A percentile compares a stretch with the other conserved stretches of the same genome.
phyloP scores from a whole-genome alignment of 352 stramenopile species.

The Plasmopara muralis region DNA sequence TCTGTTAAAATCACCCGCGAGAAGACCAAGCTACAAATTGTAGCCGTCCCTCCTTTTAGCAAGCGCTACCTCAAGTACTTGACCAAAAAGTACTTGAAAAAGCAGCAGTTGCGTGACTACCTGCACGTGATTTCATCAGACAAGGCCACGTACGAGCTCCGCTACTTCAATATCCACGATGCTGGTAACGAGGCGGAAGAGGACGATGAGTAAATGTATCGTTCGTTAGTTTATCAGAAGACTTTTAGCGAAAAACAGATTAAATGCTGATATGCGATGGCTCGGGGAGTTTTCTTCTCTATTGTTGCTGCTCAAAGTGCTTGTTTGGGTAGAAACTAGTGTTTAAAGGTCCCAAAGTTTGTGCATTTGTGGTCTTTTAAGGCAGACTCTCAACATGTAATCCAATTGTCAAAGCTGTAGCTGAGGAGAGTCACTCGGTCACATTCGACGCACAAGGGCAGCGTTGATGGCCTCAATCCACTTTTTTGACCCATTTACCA shows the following conservation, averaged over 20 bases:
- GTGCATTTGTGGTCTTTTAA: constrained; percentile 18
- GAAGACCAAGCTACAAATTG: constrained; percentile 96
- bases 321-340: neutral
- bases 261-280: constrained; percentile 32
- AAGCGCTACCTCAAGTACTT: constrained; percentile 99
- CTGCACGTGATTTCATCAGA: constrained; percentile 97
- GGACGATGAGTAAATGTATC: constrained; percentile 76
- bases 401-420: constrained; percentile 10
- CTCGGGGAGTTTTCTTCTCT: constrained; percentile 9
- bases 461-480: constrained; percentile 87
- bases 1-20: constrained; percentile 94
- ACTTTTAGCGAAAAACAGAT: too few relatives aligned
- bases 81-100: constrained; percentile 99
- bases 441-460: constrained; percentile 61
- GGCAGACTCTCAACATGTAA: constrained; percentile 23
- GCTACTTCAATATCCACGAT: constrained; percentile 98
- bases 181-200: constrained; percentile 87
- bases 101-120: constrained; percentile 99
- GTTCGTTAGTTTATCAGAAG: constrained; percentile 12
- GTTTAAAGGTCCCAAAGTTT: constrained; percentile 3
- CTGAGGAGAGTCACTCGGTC: constrained; percentile 16
- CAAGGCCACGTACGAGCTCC: constrained; percentile 98
- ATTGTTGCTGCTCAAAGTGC: neutral
- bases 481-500: constrained; percentile 86
- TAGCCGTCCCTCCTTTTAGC: constrained; percentile 91